Evolutionary conservation across 2,329 filamentous ascomycete genomes (phyloP), one percentile per base, ranked within the genome.

Genomic region (Helotiales sp.): DNA sequence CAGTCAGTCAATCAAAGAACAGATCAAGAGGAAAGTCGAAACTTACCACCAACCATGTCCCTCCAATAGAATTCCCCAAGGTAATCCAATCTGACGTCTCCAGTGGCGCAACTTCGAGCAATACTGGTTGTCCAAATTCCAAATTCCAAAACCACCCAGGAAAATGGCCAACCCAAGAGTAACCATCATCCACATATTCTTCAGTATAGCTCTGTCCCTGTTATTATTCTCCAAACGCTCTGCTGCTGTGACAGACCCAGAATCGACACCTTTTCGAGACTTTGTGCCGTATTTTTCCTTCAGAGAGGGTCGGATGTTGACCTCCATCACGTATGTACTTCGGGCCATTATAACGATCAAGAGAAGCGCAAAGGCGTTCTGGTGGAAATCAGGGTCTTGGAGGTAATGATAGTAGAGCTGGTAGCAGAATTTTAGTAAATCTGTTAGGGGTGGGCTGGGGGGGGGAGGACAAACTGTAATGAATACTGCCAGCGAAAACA

Each of bases 11-110:
- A 55, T 24, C 24, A 20, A 43, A 6, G 2, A 17, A n/a, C 6
- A 63, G 6, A 34, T 7, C n/a, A 4, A 32, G 15, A 6, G 8
- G 15, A 37, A 17, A 26, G 3, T 4, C 22, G n/a, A 43, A 45
- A 78, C 84, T 78, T 78, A 88, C 89, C 89, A 91, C 89, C 89
- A 91, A 10, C 89, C 89, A 78, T 92, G 89, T 0, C 89, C 89
- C 75, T 92, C 89, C 0, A 91, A 81, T n/a, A 92, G 69, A 43
- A 92, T 83, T 1, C 90, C 90, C 90, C 90, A 92, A 0, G 90
- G 90, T 74, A 92, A 80, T 15, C 90, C 90, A 64, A 92, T 78
- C 63, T 84, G 78, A 68, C 85, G 83, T 69, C 90, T 83, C 89
- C 87, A 91, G 55, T 49, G 45, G 59, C 71, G 66, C 10, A 75